phyloP scores from a whole-genome alignment of 768 basidiomycete species.

The Leccinellum albellum region DNA sequence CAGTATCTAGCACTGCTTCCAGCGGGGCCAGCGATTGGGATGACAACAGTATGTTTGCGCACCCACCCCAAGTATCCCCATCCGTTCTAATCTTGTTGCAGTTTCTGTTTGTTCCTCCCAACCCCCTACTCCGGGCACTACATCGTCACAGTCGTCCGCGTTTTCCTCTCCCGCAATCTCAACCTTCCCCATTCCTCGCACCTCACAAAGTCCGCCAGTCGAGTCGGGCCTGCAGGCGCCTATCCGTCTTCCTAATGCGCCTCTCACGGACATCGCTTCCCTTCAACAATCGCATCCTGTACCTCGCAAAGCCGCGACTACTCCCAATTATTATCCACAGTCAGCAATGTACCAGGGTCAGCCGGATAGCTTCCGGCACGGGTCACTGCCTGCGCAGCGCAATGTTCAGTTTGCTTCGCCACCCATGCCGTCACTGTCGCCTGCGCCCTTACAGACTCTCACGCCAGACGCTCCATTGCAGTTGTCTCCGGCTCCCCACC shows the following conservation, averaged over 20 bases:
- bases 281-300: conserved; percentile 34
- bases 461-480: conserved; percentile 21
- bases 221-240: conserved; percentile 44
- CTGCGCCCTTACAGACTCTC: conserved; percentile 25
- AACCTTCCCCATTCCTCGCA: conserved; percentile 60
- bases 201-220: conserved; percentile 44
- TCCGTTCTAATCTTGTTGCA: conserved; percentile 4
- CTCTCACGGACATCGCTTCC: conserved; percentile 66
- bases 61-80: not conserved
- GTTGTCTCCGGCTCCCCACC: conserved; percentile 24
- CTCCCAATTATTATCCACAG: conserved; percentile 34
- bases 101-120: conserved; percentile 33
- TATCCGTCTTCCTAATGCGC: conserved; percentile 72
- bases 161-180: conserved; percentile 62
- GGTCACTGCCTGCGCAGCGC: conserved; percentile 30
- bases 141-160: conserved; percentile 58
- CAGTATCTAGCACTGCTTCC: conserved; percentile 57
- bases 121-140: conserved; percentile 37
- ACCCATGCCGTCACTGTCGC: conserved; percentile 29
- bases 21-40: conserved; percentile 72
- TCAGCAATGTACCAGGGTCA: conserved; percentile 28
- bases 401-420: conserved; percentile 29
- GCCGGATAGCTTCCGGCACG: conserved; percentile 28
- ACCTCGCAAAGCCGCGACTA: conserved; percentile 32
- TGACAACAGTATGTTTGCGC: conserved; percentile 58